These are phyloP conservation scores for Logfia minima DNA, from an alignment of 129 eudicot genomes.

Conservation along the genomic window DNA sequence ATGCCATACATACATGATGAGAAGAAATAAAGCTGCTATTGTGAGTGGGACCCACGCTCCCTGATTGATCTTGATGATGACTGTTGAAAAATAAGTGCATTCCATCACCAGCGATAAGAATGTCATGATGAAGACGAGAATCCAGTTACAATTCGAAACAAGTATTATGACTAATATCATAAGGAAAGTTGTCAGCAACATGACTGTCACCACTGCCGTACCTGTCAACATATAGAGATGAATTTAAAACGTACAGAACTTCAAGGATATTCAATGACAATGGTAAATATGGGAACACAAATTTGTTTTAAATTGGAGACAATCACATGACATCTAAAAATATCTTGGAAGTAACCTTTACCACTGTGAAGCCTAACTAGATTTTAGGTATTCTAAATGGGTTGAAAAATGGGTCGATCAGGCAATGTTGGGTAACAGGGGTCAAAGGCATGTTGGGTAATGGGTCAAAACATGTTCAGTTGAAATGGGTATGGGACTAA, in stretches of 20 bases:
- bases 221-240: not conserved
- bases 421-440: not conserved
- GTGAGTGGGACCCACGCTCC: conserved; percentile 91
- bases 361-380: not conserved
- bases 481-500: not conserved
- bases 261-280: not conserved
- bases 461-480: not conserved
- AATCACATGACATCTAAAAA: not conserved
- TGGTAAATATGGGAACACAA: not conserved
- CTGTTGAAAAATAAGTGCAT: conserved; percentile 14
- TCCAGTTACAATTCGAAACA: conserved; percentile 13
- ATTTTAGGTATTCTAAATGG: not conserved
- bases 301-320: not conserved
- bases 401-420: not conserved
- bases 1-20: conserved; percentile 89
- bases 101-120: conserved; percentile 6
- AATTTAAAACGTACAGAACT: not conserved
- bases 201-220: conserved; percentile 10
- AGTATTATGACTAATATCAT: conserved; percentile 10
- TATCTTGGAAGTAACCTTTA: not conserved
- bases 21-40: conserved; percentile 70
- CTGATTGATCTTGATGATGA: not conserved
- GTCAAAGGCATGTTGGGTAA: not conserved
- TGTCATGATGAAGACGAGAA: not conserved
- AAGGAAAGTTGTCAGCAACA: conserved; percentile 10